Base-by-base conservation (phyloP, 805 yeast genomes). In the baker's yeast (Saccharomyces cerevisiae) region DNA sequence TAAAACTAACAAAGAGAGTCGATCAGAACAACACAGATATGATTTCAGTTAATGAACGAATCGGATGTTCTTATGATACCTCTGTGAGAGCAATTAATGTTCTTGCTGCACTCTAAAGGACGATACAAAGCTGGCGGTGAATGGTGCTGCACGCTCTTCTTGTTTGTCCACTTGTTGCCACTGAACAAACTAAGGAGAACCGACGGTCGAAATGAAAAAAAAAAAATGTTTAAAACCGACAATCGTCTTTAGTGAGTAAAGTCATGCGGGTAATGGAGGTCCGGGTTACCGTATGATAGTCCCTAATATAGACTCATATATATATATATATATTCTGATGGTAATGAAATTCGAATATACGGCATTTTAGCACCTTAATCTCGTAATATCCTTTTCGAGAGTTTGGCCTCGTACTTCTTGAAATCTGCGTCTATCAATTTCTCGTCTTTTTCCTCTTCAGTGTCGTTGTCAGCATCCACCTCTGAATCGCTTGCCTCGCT, bases 381-480 rank as follows among this genome's bases (percentile, higher is more conserved):
- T 36, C 43, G 10, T 21, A 9, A 17, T 36, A 17, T 36, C 17
- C 24, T 36, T 17, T 21, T n/a, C 17, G 43, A 36, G 24, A 36
- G 43, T 8, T 36, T 36, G 43, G 43, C 24, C 17, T 36, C 43
- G 11, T 36, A 36, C 13, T 17, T 6, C 43, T 36, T 36, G 24
- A 36, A 36, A 9, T 36, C 43, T 17, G 11, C 24, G 24, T 36
- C 43, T 9, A 17, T 17, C 24, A 6, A 22, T 6, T 36, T 21
- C 22, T 36, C 43, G 2, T 47, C 21, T 13, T 55, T 41, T 21
- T 41, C 27, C 5, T 49, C 50, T 6, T 56, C 59, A 13, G 53
- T 47, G 54, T 54, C 51, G 17, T 51, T 47, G 22, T 50, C 49
- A 22, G 17, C 27, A 47, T 36, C 29, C 4, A 9, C 29, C 11